phyloP scores from a whole-genome alignment of 1,139 yeast species.

The Yamadazyma triangularis region DNA sequence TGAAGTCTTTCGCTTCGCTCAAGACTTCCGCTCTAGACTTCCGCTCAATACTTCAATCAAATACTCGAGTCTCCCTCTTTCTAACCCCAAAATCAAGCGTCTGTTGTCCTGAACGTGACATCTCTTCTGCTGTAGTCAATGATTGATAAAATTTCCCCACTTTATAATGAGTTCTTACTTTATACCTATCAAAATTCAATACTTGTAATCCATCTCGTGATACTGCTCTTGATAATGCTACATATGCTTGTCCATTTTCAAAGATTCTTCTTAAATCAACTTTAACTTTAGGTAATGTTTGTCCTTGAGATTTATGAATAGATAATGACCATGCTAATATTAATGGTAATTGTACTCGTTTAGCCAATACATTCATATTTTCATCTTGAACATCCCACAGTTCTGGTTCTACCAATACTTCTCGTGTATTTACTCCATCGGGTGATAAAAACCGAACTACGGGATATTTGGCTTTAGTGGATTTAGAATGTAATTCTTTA shows the following conservation, averaged over 20 bases:
- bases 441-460: slow-evolving; percentile 70
- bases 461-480: slow-evolving; percentile 49
- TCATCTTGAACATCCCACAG: slow-evolving; percentile 42
- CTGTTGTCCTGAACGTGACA: slow-evolving; percentile 11
- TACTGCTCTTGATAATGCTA: slow-evolving; percentile 84
- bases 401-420: slow-evolving; percentile 50
- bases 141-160: slow-evolving; percentile 58
- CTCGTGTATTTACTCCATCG: slow-evolving; percentile 62
- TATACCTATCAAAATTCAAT: slow-evolving; percentile 55
- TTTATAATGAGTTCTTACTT: slow-evolving; percentile 57
- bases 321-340: slow-evolving; percentile 92
- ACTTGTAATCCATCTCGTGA: slow-evolving; percentile 77
- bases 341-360: slow-evolving; percentile 64
- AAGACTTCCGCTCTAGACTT: too few species aligned
- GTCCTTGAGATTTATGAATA: slow-evolving; percentile 91
- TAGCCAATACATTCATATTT: slow-evolving; percentile 23
- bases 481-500: slow-evolving; percentile 13
- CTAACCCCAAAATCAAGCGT: slow-evolving; percentile 10
- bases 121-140: slow-evolving; percentile 19
- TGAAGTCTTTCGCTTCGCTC: too few species aligned
- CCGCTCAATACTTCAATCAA: too few species aligned
- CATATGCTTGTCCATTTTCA: slow-evolving; percentile 86
- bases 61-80: too few species aligned
- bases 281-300: slow-evolving; percentile 71
- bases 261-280: slow-evolving; percentile 70